These are phyloP conservation scores for Diplodia scrobiculata DNA, from an alignment of 2,329 filamentous ascomycete genomes.

Conservation along the genomic window DNA sequence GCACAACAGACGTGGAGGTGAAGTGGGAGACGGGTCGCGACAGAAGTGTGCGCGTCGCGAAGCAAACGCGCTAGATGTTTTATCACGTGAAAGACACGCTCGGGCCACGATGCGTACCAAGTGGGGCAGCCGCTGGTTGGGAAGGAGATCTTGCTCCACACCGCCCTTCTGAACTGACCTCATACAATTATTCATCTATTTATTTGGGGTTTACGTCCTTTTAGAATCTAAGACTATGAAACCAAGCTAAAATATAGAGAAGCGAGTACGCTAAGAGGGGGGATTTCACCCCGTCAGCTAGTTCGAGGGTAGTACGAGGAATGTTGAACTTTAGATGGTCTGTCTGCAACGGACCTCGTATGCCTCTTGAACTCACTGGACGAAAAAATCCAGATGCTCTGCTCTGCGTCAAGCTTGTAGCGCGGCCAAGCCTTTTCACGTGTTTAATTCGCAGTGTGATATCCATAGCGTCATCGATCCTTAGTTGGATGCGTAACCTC, in stretches of 20 bases:
- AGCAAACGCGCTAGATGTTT: not conserved
- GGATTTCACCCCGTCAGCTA: no score
- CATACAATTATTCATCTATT: no score
- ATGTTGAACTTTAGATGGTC: no score
- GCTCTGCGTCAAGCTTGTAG: not conserved
- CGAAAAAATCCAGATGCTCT: not conserved
- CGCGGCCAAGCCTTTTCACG: not conserved
- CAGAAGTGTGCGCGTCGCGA: not conserved
- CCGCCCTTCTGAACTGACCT: not conserved
- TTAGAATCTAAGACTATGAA: no score
- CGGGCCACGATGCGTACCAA: not conserved
- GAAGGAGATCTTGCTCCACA: not conserved
- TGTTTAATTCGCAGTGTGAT: not conserved
- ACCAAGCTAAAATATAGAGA: no score
- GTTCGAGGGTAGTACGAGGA: no score
- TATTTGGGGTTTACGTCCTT: no score
- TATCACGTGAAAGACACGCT: not conserved
- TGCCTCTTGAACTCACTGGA: not conserved
- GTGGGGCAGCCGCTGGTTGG: not conserved
- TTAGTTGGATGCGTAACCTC: constrained; percentile 6
- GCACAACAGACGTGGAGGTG: not conserved
- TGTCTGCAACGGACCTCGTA: not conserved
- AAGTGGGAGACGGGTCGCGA: not conserved
- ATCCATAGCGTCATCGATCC: constrained; percentile 25
- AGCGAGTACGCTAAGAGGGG: no score